Base-by-base conservation (phyloP, 768 basidiomycete genomes). In the Mycena alexandri region DNA sequence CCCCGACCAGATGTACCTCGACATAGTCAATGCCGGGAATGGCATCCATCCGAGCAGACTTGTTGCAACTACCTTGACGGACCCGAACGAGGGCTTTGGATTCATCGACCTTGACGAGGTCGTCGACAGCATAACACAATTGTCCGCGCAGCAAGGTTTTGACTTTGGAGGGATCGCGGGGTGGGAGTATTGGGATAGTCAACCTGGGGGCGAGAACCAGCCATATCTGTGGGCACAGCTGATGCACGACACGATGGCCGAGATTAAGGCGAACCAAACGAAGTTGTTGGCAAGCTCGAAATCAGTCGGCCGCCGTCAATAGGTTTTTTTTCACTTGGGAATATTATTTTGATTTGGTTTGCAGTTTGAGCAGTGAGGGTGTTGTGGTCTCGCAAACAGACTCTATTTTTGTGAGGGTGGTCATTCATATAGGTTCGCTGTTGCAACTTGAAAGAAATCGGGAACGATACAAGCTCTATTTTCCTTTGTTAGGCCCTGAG, bases 1-100 rank as follows among this genome's bases (percentile, higher is more conserved):
- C 70, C 70, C 70, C 2, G 66, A 67, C 24, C 62, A 71, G 33
- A 17, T 56, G 41, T 71, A 71, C 43, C 62, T 71, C 41, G 54
- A 57, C 3, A 71, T 71, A 7, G 66, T 71, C 33, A 41, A 57
- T 5, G 65, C 46, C 29, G 66, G 65, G 21, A 60, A 34, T 7
- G 61, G 69, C 6, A 21, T 71, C 16, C 38, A 71, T 34, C 70
- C 70, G 6, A 68, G 63, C 50, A 67, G 70, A 22, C 51, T 71
- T 9, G 66, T 71, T 2, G 70, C 70, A 1, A 71, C 70, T 38
- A 71, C 70, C 9, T n/a, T 68, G 22, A 67, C 66, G 14, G 61
- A 52, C 24, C 66, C 66, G 10, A 25, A 22, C 25, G 70, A 41
- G 5, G 57, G 57, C 2, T 61, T 43, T 48, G 66, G 66, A 3